Percentiles rank a stretch among this genome's conserved stretches.
Evolutionary conservation across 2,329 filamentous ascomycete species (phyloP).

Genomic region (Cercospora sesami): DNA sequence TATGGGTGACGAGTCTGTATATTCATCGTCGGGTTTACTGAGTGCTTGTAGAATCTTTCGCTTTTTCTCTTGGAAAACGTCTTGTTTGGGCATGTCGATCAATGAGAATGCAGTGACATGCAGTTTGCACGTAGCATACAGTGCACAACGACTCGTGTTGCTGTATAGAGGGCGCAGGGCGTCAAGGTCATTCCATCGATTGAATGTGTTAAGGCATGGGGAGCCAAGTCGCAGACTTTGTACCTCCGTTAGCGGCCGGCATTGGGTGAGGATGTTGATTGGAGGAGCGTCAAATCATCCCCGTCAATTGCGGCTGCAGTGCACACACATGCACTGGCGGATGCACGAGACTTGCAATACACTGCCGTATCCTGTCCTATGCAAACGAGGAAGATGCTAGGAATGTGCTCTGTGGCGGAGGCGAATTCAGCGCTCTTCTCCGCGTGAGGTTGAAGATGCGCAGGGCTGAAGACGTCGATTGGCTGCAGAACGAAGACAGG

Average conservation of each 20-base stretch:
- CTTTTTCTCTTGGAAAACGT: slow-evolving; percentile 57
- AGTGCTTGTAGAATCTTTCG: slow-evolving; percentile 70
- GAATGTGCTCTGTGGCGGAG: neutral
- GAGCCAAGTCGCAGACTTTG: slow-evolving; percentile 1
- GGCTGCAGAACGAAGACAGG: neutral
- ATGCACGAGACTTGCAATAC: neutral
- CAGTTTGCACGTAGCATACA: neutral
- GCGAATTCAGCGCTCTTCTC: neutral
- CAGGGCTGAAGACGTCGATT: neutral
- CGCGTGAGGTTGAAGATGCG: neutral
- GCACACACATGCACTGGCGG: neutral
- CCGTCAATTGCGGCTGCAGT: neutral
- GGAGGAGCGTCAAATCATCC: neutral
- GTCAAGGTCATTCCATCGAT: neutral
- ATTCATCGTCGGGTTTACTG: slow-evolving; percentile 65
- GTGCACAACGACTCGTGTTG: neutral
- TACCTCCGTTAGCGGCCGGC: slow-evolving; percentile 4
- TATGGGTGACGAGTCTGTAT: slow-evolving; percentile 84
- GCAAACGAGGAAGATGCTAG: neutral
- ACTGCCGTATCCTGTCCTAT: neutral
- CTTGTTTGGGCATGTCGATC: slow-evolving; percentile 1
- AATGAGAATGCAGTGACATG: neutral
- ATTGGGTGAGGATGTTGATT: neutral
- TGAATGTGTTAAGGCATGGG: neutral
- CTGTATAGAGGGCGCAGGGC: neutral